Conservation (phyloP, 108 stramenopile species). For the Fistulifera pelliculosa region DNA sequence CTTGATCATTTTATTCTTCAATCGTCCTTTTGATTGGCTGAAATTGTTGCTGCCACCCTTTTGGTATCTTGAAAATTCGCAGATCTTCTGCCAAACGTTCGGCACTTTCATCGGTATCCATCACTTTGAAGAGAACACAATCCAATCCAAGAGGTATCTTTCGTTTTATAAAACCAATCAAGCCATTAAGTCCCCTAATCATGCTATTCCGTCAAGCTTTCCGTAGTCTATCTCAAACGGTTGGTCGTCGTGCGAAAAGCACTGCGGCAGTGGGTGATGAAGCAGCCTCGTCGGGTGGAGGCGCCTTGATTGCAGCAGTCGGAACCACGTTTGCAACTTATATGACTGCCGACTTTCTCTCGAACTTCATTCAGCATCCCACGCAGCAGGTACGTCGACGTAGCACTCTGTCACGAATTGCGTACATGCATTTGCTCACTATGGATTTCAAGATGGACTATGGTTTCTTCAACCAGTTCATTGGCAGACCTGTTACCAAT, state of each 20-base stretch:
- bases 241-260: not conserved
- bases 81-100: too few species aligned
- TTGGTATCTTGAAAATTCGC: too few species aligned
- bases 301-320: conserved; percentile 9
- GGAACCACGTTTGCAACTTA: conserved; percentile 41
- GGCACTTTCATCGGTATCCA: not conserved
- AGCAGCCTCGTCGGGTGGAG: not conserved
- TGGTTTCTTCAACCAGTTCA: conserved; percentile 36
- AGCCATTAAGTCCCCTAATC: not conserved
- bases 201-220: conserved; percentile 1
- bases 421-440: not conserved
- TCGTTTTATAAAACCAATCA: not conserved
- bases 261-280: not conserved
- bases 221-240: not conserved
- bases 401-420: not conserved
- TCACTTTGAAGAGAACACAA: not conserved
- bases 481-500: conserved; percentile 34
- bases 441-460: conserved; percentile 32
- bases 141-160: not conserved
- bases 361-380: conserved; percentile 45
- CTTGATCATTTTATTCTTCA: too few species aligned
- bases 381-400: conserved; percentile 26
- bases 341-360: conserved; percentile 31
- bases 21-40: too few species aligned
- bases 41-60: too few species aligned